A percentile compares a stretch with the other conserved stretches of the same genome.
phyloP scores from a whole-genome alignment of 805 yeast genomes.

The Starmerella sirachaensis region DNA sequence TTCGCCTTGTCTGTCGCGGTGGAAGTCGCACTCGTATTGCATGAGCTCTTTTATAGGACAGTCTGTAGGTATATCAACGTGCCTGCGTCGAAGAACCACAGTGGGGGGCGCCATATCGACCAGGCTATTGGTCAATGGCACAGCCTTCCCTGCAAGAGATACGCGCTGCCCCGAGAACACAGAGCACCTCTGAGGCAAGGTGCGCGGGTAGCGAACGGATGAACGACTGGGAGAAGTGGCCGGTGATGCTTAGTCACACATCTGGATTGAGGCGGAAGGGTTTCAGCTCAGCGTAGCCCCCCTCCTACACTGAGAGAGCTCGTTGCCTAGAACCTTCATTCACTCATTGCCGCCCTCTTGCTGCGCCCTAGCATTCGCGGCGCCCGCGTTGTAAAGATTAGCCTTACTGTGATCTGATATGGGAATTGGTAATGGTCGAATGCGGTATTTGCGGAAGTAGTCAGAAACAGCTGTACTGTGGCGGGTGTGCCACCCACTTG shows the following conservation, averaged over 20 bases:
- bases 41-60: slow-evolving; percentile 14
- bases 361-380: too few relatives aligned
- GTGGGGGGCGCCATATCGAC: slow-evolving; percentile 18
- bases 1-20: background rate
- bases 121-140: background rate
- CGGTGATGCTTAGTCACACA: too few relatives aligned
- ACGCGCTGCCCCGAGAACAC: background rate
- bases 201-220: too few relatives aligned
- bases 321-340: too few relatives aligned
- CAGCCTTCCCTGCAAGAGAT: background rate
- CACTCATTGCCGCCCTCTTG: too few relatives aligned
- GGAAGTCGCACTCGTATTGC: slow-evolving; percentile 16
- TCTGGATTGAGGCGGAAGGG: too few relatives aligned
- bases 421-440: slow-evolving; percentile 8
- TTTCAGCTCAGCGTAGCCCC: too few relatives aligned
- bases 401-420: too few relatives aligned
- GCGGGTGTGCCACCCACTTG: slow-evolving; percentile 20
- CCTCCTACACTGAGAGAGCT: too few relatives aligned
- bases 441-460: slow-evolving; percentile 23
- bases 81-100: slow-evolving; percentile 8
- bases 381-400: too few relatives aligned
- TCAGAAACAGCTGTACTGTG: slow-evolving; percentile 20
- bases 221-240: too few relatives aligned
- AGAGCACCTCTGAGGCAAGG: too few relatives aligned
- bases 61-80: slow-evolving; percentile 7